phyloP scores from a whole-genome alignment of 1,139 yeast genomes.

The Pichia norvegensis region DNA sequence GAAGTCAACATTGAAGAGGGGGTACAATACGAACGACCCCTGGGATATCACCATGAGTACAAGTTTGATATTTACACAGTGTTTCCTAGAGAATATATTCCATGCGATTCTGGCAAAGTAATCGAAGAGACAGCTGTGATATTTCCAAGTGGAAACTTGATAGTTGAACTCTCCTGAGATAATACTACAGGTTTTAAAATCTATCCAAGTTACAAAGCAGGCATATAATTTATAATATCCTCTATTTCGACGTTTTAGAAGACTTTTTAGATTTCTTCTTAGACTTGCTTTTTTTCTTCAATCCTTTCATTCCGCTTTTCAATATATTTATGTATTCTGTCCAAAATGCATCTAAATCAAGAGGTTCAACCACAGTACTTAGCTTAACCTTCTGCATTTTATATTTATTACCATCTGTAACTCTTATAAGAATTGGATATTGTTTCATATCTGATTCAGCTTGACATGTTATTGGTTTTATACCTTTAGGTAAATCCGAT shows the following conservation, averaged over 20 bases:
- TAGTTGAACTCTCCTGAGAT: conserved; percentile 23
- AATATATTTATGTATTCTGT: conserved; percentile 21
- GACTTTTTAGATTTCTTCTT: conserved; percentile 22
- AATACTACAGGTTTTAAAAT: neutral
- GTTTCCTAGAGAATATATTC: conserved; percentile 41
- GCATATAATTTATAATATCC: too few relatives aligned
- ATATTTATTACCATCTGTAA: conserved; percentile 50
- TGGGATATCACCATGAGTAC: conserved; percentile 37
- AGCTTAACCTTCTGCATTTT: conserved; percentile 22
- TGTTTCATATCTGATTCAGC: conserved; percentile 12
- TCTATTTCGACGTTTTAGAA: conserved; percentile 6
- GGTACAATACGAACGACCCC: conserved; percentile 28
- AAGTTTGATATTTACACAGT: conserved; percentile 45
- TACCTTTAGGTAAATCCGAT: conserved; percentile 15
- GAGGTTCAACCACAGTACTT: conserved; percentile 25
- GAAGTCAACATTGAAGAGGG: conserved; percentile 14
- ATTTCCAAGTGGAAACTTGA: conserved; percentile 55
- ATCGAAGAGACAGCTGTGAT: conserved; percentile 39
- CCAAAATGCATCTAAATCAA: conserved; percentile 26
- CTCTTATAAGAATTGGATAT: conserved; percentile 48
- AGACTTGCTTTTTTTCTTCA: conserved; percentile 25
- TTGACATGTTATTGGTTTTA: conserved; percentile 12
- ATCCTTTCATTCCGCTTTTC: conserved; percentile 22
- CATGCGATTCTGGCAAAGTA: conserved; percentile 20
- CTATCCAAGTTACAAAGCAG: too few relatives aligned